Evolutionary conservation across 1,284 basidiomycete species (phyloP), one percentile per base, ranked within the genome.

Genomic region (Clitocybe nebularis): DNA sequence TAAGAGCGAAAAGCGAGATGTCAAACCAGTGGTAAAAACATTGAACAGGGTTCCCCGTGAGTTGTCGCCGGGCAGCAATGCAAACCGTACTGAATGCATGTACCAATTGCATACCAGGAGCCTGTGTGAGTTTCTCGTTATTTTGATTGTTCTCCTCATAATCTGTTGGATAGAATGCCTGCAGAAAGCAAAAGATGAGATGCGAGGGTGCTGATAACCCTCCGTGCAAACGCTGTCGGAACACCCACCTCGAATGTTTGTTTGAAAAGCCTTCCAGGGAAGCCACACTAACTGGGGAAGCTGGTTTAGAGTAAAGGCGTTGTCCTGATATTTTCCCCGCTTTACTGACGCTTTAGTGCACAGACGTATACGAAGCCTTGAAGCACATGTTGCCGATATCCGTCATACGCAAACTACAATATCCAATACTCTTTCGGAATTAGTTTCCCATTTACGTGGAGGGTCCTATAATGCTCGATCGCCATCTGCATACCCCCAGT

Each of bases 171-270:
- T 51, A 88, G 85, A 88, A 88, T 80, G 84, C 84, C 11, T 89
- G 86, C 62, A 73, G 86, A 52, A 87, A 88, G 57, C 88, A 90
- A 66, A 90, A 90, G 66, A 90, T 90, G 87, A 73, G 86, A 52
- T 90, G 87, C 55, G 87, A 93, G 69, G 89, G 89, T 4, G 90
- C 91, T 33, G 91, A 93, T 62, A 89, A 88, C 52, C 91, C 91
- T 20, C 92, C 92, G 13, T 95, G 92, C 64, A 84, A 88, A 57
- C 79, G 92, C 26, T 95, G 92, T 63, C 76, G 86, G 35, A 87
- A 91, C 54, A 82, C 86, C 16, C 84, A 87, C 5, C 74, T 92
- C 13, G 84, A 89, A 37, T 94, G 91, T 68, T 74, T 93, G 13
- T 93, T 94, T 56, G 90, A 93, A 61, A 93, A 93, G 51, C 90